Base-by-base conservation (phyloP, 2,329 filamentous ascomycete species). In the Rhytidhysteron rufulum region DNA sequence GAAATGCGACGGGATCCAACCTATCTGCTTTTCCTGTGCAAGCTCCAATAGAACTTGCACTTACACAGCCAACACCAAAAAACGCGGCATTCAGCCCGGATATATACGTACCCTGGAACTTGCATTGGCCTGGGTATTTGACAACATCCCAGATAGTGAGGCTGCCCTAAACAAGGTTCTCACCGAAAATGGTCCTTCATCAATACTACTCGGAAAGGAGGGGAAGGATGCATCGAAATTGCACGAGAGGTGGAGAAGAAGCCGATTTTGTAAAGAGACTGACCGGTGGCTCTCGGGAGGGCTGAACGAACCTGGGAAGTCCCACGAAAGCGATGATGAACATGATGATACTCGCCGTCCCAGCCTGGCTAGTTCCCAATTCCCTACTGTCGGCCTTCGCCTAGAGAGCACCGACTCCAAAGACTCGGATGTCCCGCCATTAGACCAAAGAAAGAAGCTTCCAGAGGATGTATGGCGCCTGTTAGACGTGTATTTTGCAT, bases 51-150 rank as follows among this genome's bases (percentile, higher is more conserved):
- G 85, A 35, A 62, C 72, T 24, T 90, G 86, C 60, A 82, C 82
- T 13, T 90, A 89, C 60, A 80, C 84, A 45, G 76, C 83, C 39
- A 81, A 80, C 39, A 80, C 83, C 6, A 88, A 87, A 64, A 88
- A 88, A 61, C 75, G 86, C 47, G 86, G 86, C 4, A 79, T 90
- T 9, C 85, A 85, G 52, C 86, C 86, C n/a, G 86, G 86, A 13
- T 88, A 89, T 55, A 83, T 90, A 40, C 77, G 85, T 24, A 84
- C 83, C 0, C 70, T 90, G 15, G 86, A 90, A 61, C 63, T 85
- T 31, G 76, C 82, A 8, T 71, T 86, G 40, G 82, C 81, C 10
- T 81, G 81, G 71, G 66, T 85, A 1, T 83, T 87, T 44, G 74
- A 79, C 43, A 76, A 77, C 40, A 74, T 80, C 25, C 72, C 78